Percentiles rank a stretch among this genome's conserved stretches.
Evolutionary conservation across 1,284 basidiomycete species (phyloP).

Genomic region (Sporisorium iseilematis-ciliati): DNA sequence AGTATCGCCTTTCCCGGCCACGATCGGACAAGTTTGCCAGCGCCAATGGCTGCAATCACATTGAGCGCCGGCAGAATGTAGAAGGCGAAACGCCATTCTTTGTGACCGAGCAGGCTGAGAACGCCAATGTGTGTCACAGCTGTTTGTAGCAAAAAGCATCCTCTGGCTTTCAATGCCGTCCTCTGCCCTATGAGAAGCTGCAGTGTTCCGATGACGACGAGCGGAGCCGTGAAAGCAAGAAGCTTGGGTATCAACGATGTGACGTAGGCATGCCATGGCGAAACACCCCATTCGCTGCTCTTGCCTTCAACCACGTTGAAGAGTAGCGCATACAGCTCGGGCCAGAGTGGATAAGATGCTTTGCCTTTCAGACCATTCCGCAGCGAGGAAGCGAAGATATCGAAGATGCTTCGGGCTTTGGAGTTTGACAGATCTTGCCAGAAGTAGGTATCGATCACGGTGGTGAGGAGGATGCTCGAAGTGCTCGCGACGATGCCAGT

Average conservation of each 20-base stretch:
- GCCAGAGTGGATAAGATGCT: conserved; percentile 76
- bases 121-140: conserved; percentile 75
- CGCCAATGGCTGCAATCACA: conserved; percentile 79
- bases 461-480: conserved; percentile 28
- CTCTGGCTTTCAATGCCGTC: conserved; percentile 8
- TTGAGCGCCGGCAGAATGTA: conserved; percentile 88
- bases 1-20: conserved; percentile 10
- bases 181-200: conserved; percentile 29
- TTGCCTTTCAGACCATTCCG: too few relatives aligned
- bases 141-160: conserved; percentile 25
- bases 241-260: conserved; percentile 82
- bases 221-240: conserved; percentile 76
- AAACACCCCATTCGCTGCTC: conserved; percentile 89
- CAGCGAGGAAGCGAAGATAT: background rate
- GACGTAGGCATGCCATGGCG: conserved; percentile 81
- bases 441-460: conserved; percentile 84
- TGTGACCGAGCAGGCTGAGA: conserved; percentile 79
- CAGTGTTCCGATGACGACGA: conserved; percentile 75
- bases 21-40: conserved; percentile 72
- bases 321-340: conserved; percentile 82
- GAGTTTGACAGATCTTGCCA: conserved; percentile 74
- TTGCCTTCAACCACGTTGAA: conserved; percentile 92
- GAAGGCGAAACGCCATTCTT: conserved; percentile 94
- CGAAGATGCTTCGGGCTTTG: background rate
- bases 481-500: conserved; percentile 22